Evolutionary conservation across 2,329 filamentous ascomycete genomes (phyloP).

Genomic region (Hymenoscyphus scutula): DNA sequence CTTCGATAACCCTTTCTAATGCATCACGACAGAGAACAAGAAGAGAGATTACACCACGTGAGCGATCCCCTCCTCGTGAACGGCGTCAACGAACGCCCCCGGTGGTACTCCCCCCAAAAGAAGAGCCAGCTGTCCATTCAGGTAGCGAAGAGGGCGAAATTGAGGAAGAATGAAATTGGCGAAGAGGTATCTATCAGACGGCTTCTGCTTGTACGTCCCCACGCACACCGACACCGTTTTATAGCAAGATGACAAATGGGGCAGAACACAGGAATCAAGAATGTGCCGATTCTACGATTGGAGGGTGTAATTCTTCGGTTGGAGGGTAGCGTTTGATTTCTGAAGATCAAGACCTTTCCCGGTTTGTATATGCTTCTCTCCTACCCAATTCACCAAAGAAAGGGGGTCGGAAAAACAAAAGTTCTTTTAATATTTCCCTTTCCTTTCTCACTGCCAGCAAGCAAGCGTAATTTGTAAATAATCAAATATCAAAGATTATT

Average conservation of each 20-base stretch:
- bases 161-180: slow-evolving; percentile 60
- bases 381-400: slow-evolving; percentile 18
- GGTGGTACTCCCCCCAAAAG: slow-evolving; percentile 38
- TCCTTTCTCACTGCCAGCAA: slow-evolving; percentile 13
- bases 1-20: slow-evolving; percentile 16
- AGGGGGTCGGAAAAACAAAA: neutral
- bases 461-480: neutral
- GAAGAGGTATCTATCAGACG: neutral
- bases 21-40: slow-evolving; percentile 48
- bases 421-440: neutral
- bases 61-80: slow-evolving; percentile 59
- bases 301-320: neutral
- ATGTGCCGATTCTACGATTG: slow-evolving; percentile 5
- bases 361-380: slow-evolving; percentile 33
- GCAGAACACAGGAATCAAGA: slow-evolving; percentile 26
- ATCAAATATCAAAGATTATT: slow-evolving; percentile 46
- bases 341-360: slow-evolving; percentile 17
- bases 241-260: slow-evolving; percentile 35
- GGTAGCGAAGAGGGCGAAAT: slow-evolving; percentile 98
- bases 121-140: slow-evolving; percentile 52
- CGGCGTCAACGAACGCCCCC: slow-evolving; percentile 55
- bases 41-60: slow-evolving; percentile 56
- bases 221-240: slow-evolving; percentile 29
- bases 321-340: slow-evolving; percentile 8
- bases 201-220: slow-evolving; percentile 37